phyloP scores from a whole-genome alignment of 2,329 filamentous ascomycete genomes.

The Pseudonectria buxi region DNA sequence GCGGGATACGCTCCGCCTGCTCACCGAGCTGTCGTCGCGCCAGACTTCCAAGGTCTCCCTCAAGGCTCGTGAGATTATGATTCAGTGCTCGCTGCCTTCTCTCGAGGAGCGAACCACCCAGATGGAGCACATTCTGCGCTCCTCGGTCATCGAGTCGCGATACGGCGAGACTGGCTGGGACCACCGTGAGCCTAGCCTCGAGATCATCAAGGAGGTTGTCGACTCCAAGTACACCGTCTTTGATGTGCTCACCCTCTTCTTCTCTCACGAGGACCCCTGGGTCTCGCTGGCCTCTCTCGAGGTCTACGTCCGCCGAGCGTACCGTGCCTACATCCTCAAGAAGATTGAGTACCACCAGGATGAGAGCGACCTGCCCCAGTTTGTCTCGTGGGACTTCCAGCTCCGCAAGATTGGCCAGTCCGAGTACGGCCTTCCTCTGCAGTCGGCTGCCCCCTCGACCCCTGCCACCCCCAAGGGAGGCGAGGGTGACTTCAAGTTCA shows the following conservation, averaged over 20 bases:
- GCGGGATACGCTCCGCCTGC: conserved; percentile 70
- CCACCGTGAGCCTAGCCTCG: conserved; percentile 83
- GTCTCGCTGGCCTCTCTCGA: conserved; percentile 89
- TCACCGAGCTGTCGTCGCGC: conserved; percentile 79
- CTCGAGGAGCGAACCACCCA: conserved; percentile 90
- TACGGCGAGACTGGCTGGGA: conserved; percentile 98
- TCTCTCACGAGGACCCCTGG: conserved; percentile 89
- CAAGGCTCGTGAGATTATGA: conserved; percentile 94
- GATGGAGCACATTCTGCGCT: conserved; percentile 98
- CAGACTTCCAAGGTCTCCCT: conserved; percentile 88
- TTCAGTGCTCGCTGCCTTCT: conserved; percentile 93
- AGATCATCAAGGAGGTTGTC: conserved; percentile 93
- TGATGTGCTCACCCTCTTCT: conserved; percentile 92
- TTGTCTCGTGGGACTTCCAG: conserved; percentile 91
- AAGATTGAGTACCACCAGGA: conserved; percentile 82
- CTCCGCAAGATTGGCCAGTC: conserved; percentile 88
- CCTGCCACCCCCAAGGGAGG: conserved; percentile 64
- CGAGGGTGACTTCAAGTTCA: conserved; percentile 50
- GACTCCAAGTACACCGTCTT: conserved; percentile 99
- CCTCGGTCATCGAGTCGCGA: conserved; percentile 90
- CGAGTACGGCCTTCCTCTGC: conserved; percentile 77
- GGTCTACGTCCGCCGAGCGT: conserved; percentile 92
- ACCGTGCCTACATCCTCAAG: conserved; percentile 91
- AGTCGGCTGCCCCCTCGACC: conserved; percentile 75
- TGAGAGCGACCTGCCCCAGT: conserved; percentile 61